A percentile compares a stretch with the other conserved stretches of the same genome.
phyloP scores from a whole-genome alignment of 345 rosid species.

The Combretum micranthum region DNA sequence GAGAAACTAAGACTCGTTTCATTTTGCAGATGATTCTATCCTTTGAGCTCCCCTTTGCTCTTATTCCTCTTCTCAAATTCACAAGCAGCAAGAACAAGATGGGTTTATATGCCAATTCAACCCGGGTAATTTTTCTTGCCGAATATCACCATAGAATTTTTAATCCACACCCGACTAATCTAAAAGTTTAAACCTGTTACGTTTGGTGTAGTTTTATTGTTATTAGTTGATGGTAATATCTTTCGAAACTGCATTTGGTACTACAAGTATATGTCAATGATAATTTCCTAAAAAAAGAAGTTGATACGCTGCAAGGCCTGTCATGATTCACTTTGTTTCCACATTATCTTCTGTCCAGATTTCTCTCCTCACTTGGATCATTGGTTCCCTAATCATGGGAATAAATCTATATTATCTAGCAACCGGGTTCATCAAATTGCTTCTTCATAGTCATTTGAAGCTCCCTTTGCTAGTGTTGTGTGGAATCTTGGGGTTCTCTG shows the following conservation, averaged over 20 bases:
- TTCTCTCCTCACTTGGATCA: constrained; percentile 66
- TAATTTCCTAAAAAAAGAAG: too few relatives aligned
- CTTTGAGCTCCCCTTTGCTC: constrained; percentile 90
- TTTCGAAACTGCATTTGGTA: too few relatives aligned
- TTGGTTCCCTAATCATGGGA: constrained; percentile 68
- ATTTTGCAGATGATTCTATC: constrained; percentile 79
- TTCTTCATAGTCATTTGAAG: constrained; percentile 38
- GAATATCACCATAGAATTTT: neutral
- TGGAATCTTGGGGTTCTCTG: constrained; percentile 59
- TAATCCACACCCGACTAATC: too few relatives aligned
- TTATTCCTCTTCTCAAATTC: constrained; percentile 90
- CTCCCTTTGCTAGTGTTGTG: constrained; percentile 32
- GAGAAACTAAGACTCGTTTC: neutral
- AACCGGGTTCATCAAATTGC: constrained; percentile 49
- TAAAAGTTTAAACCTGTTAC: too few relatives aligned
- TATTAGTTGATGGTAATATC: too few relatives aligned
- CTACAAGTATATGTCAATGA: too few relatives aligned
- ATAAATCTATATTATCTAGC: constrained; percentile 66
- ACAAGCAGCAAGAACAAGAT: constrained; percentile 85
- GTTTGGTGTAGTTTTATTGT: too few relatives aligned
- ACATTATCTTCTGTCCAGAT: constrained; percentile 25
- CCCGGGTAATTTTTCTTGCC: constrained; percentile 26
- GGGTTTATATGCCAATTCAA: constrained; percentile 63
- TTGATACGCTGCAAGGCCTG: too few relatives aligned
- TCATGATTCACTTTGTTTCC: neutral